Conservation (phyloP, 805 yeast species). For the Candida dendrica region DNA sequence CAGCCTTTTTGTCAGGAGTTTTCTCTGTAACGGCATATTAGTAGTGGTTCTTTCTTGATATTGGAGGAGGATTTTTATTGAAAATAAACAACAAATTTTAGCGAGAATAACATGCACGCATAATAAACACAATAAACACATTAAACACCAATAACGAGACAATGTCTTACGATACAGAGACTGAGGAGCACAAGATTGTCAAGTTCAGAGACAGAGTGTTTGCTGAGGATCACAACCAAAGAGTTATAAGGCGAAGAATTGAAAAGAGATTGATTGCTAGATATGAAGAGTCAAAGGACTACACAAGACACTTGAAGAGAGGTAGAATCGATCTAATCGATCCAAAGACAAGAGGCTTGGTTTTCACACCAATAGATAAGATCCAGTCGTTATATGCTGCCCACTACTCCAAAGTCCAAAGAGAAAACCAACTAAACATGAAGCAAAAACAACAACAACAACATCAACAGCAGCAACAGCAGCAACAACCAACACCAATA, state of each 20-base stretch:
- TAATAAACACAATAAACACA: too few relatives aligned
- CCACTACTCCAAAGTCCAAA: slow-evolving; percentile 5
- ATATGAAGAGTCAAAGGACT: slow-evolving; percentile 12
- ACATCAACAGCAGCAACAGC: too few relatives aligned
- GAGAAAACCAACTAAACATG: background rate
- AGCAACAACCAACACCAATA: too few relatives aligned
- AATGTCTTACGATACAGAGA: background rate
- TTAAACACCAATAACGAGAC: background rate
- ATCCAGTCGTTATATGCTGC: slow-evolving; percentile 15
- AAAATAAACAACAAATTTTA: too few relatives aligned
- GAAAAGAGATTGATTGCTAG: slow-evolving; percentile 14
- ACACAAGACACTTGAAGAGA: slow-evolving; percentile 13
- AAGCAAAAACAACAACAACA: background rate
- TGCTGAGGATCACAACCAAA: slow-evolving; percentile 1
- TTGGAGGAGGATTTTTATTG: too few relatives aligned
- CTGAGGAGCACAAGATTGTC: background rate
- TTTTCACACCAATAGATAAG: slow-evolving; percentile 9
- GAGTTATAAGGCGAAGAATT: slow-evolving; percentile 8
- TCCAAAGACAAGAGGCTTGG: slow-evolving; percentile 5
- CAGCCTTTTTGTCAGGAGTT: too few relatives aligned
- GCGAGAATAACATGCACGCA: too few relatives aligned
- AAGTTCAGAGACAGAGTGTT: background rate
- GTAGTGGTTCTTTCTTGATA: too few relatives aligned
- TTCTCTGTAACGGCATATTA: too few relatives aligned
- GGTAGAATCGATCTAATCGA: slow-evolving; percentile 21